Evolutionary conservation across 2,329 filamentous ascomycete genomes (phyloP), one percentile per base, ranked within the genome.

Genomic region (Raffaelea arxii): DNA sequence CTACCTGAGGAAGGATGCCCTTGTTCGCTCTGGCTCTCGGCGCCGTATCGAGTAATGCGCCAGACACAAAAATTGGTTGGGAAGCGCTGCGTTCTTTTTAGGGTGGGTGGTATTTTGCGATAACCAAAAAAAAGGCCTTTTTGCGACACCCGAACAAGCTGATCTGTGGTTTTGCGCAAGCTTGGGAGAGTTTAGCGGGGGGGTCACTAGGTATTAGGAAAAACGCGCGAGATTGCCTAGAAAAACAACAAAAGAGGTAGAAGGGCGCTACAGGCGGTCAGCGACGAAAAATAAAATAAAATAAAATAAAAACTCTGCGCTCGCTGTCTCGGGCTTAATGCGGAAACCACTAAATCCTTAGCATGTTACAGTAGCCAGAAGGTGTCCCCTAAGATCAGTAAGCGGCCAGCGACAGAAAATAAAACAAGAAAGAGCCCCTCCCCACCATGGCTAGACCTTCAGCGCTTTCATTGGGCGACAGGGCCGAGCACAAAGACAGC

Each of bases 141-240:
- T n/a, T n/a, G n/a, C n/a, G n/a, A n/a, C n/a, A n/a, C n/a, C n/a
- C n/a, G n/a, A n/a, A n/a, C n/a, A n/a, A n/a, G n/a, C n/a, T n/a
- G n/a, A n/a, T n/a, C n/a, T n/a, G n/a, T n/a, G 21, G 6, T 36
- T 6, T 16, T 22, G 37, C 6, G 41, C 25, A 30, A 35, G 32
- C 35, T 39, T 18, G 38, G 23, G n/a, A 14, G 32, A 27, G 19
- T 30, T 38, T 18, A 19, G 21, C 39, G 21, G 44, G 51, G 51
- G 49, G 45, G 41, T 44, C 45, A 46, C 46, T 39, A 42, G 42
- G 51, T 53, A 53, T 51, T 44, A 39, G 51, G 47, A 51, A 53
- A 52, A 41, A n/a, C n/a, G 14, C 27, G 21, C 18, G 18, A 16
- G 6, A 11, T 4, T 10, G 23, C 32, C 6, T 36, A 18, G 32